Evolutionary conservation across 2,329 filamentous ascomycete species (phyloP).

Genomic region (Pseudogymnoascus sp.): DNA sequence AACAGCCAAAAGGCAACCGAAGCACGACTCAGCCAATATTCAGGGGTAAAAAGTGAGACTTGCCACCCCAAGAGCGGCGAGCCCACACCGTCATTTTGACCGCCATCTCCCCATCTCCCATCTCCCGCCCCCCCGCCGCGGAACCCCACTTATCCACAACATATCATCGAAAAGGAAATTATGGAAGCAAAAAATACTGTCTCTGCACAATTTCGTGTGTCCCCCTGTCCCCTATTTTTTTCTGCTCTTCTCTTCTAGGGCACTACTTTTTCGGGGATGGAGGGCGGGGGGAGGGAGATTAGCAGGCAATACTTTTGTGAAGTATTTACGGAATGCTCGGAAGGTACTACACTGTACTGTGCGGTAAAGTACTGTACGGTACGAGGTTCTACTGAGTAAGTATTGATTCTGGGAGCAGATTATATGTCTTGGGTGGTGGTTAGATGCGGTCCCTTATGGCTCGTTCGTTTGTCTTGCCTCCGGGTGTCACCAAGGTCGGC

Average conservation of each 20-base stretch:
- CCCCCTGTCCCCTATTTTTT: neutral
- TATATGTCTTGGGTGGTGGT: too few relatives aligned
- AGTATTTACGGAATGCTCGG: too few relatives aligned
- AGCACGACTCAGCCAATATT: neutral
- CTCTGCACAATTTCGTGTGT: neutral
- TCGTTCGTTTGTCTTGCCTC: too few relatives aligned
- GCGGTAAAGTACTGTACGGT: too few relatives aligned
- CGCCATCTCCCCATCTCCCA: neutral
- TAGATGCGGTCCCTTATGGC: too few relatives aligned
- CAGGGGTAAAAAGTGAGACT: neutral
- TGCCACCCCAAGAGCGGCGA: neutral
- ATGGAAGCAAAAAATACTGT: neutral
- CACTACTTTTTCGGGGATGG: too few relatives aligned
- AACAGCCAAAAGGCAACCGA: neutral
- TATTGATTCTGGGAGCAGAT: too few relatives aligned
- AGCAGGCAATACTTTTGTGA: too few relatives aligned
- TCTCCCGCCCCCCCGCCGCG: neutral
- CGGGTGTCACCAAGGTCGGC: too few relatives aligned
- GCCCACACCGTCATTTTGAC: conserved; percentile 6
- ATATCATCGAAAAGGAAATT: neutral
- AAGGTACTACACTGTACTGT: too few relatives aligned
- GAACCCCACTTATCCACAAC: neutral
- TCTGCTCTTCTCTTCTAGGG: neutral
- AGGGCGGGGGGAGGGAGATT: too few relatives aligned
- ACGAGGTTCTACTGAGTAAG: too few relatives aligned